Evolutionary conservation across 768 basidiomycete genomes (phyloP).

Genomic region (Nidularia pulvinata): DNA sequence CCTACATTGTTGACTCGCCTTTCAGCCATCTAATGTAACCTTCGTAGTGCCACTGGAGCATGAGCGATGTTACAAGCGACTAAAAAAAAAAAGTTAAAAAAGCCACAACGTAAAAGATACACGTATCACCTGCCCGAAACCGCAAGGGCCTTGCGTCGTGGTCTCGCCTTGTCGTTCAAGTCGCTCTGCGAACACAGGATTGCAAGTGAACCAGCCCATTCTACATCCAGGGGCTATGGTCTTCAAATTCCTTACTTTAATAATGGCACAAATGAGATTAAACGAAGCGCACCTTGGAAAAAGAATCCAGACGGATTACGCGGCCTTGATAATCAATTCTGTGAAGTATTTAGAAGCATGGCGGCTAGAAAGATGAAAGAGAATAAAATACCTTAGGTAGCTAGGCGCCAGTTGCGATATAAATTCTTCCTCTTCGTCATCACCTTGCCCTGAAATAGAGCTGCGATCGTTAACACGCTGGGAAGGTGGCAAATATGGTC

Average conservation of each 20-base stretch:
- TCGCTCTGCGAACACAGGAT: constrained; percentile 74
- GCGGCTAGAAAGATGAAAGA: not conserved
- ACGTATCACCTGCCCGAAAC: constrained; percentile 58
- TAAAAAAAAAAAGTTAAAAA: constrained; percentile 1
- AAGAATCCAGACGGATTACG: constrained; percentile 82
- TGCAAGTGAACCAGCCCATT: constrained; percentile 81
- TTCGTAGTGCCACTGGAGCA: constrained; percentile 65
- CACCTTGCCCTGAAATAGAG: not conserved
- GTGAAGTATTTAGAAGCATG: not conserved
- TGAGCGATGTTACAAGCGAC: constrained; percentile 56
- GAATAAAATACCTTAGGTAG: constrained; percentile 46
- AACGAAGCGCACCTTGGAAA: constrained; percentile 56
- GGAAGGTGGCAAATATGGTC: constrained; percentile 45
- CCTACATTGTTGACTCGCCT: constrained; percentile 31
- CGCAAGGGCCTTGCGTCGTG: constrained; percentile 68
- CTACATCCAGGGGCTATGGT: constrained; percentile 79
- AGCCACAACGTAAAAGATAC: not conserved
- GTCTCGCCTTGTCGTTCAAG: constrained; percentile 71
- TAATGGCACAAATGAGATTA: not conserved
- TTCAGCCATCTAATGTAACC: constrained; percentile 82
- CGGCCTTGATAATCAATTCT: constrained; percentile 79
- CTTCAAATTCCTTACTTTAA: constrained; percentile 25
- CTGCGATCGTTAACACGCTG: constrained; percentile 3
- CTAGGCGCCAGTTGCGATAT: constrained; percentile 58
- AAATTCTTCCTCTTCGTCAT: constrained; percentile 39